phyloP scores from a whole-genome alignment of 208 protist species.

The Leishmania major region DNA sequence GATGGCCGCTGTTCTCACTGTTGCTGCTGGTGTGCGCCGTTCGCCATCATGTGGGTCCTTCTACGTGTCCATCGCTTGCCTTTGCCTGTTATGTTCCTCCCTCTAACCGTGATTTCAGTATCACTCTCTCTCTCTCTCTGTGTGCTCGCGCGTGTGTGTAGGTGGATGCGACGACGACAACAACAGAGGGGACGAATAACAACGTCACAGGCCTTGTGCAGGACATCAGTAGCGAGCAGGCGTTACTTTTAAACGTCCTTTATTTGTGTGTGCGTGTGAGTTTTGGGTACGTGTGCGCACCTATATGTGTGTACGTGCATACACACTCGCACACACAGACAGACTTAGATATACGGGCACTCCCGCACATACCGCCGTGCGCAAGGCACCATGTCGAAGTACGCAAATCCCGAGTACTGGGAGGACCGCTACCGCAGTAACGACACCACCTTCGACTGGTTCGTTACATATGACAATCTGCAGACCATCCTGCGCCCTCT shows the following conservation, averaged over 20 bases:
- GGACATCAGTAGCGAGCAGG: not conserved
- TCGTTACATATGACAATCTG: conserved; percentile 88
- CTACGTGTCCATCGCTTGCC: not conserved
- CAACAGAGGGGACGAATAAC: not conserved
- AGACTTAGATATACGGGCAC: not conserved
- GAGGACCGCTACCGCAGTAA: conserved; percentile 92
- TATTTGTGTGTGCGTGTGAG: not conserved
- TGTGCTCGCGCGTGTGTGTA: not conserved
- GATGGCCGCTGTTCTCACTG: not conserved
- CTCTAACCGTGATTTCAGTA: not conserved
- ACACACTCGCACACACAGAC: not conserved
- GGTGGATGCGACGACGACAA: not conserved
- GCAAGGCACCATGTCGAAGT: conserved; percentile 76
- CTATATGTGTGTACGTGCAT: not conserved
- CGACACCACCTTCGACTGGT: conserved; percentile 94
- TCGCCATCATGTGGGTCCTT: not conserved
- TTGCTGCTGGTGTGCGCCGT: not conserved
- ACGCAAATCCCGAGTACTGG: conserved; percentile 92
- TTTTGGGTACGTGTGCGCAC: not conserved
- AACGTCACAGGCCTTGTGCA: not conserved
- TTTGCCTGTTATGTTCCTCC: not conserved
- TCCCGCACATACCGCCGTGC: not conserved
- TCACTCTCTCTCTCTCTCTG: not conserved
- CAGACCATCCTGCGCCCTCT: conserved; percentile 75
- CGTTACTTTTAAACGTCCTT: not conserved